These are phyloP conservation scores for Piper longum DNA, from an alignment of 164 flowering plant genomes.

Conservation along the genomic window DNA sequence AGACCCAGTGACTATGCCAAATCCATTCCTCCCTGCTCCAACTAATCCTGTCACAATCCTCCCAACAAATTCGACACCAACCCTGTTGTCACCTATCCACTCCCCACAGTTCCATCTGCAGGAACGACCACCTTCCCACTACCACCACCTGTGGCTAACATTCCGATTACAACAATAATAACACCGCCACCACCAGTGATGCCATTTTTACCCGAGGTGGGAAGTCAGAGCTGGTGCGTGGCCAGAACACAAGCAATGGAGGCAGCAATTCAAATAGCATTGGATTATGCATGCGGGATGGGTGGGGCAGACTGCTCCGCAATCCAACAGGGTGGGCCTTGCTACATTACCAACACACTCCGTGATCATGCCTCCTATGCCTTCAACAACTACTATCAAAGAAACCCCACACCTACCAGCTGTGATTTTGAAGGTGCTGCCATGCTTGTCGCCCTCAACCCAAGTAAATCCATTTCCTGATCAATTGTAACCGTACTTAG, in stretches of 20 bases:
- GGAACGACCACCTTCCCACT: conserved; percentile 23
- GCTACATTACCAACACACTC: conserved; percentile 60
- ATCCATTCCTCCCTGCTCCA: neutral
- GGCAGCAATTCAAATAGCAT: conserved; percentile 51
- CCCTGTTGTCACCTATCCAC: conserved; percentile 3
- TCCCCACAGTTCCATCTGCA: neutral
- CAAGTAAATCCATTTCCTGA: conserved; percentile 38
- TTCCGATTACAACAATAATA: conserved; percentile 17
- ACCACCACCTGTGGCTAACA: conserved; percentile 19
- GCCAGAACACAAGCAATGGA: conserved; percentile 49
- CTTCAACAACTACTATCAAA: conserved; percentile 83
- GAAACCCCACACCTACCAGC: conserved; percentile 56
- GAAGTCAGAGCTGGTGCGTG: conserved; percentile 87
- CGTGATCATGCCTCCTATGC: conserved; percentile 89
- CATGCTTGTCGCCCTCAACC: conserved; percentile 40
- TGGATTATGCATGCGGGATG: conserved; percentile 91
- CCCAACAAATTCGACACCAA: conserved; percentile 20
- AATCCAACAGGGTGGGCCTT: conserved; percentile 61
- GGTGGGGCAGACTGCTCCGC: conserved; percentile 77
- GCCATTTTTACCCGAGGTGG: conserved; percentile 25
- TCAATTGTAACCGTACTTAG: too few relatives aligned
- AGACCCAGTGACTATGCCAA: too few relatives aligned
- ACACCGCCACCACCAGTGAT: conserved; percentile 32
- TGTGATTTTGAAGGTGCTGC: conserved; percentile 89
- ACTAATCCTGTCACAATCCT: conserved; percentile 40